Percentiles rank a stretch among this genome's conserved stretches.
Conservation (phyloP, 345 rosid species). For the Linum tenue region DNA sequence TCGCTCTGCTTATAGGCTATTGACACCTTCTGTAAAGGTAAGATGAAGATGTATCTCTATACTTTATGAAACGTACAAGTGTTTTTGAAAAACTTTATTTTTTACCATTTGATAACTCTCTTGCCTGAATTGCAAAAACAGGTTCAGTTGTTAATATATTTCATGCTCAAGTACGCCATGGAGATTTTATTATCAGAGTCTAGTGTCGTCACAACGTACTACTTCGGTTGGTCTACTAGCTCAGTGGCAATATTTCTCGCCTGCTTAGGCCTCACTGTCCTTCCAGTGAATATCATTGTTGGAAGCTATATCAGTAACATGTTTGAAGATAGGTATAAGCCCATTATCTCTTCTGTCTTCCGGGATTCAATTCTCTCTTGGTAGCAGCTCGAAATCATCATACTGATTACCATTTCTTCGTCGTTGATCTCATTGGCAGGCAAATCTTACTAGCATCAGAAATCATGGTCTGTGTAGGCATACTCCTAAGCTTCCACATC, state of each 20-base stretch:
- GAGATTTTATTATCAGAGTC: slow-evolving; percentile 92
- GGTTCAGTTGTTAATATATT: slow-evolving; percentile 96
- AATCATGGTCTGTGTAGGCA: slow-evolving; percentile 70
- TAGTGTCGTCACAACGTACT: slow-evolving; percentile 79
- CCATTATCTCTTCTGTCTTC: not conserved
- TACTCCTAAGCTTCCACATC: slow-evolving; percentile 70
- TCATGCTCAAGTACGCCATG: slow-evolving; percentile 95
- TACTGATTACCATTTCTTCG: not conserved
- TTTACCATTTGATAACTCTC: too few relatives aligned
- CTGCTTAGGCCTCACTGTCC: slow-evolving; percentile 85
- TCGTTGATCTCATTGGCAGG: slow-evolving; percentile 35
- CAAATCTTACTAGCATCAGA: slow-evolving; percentile 93
- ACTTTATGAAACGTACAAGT: too few relatives aligned
- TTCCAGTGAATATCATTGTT: slow-evolving; percentile 76
- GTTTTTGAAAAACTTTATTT: too few relatives aligned
- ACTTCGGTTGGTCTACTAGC: slow-evolving; percentile 78
- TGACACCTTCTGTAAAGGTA: slow-evolving; percentile 97
- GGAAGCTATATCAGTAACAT: slow-evolving; percentile 97
- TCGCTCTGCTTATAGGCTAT: slow-evolving; percentile 61
- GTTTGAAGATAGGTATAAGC: slow-evolving; percentile 88
- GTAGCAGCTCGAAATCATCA: not conserved
- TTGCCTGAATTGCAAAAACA: slow-evolving; percentile 15
- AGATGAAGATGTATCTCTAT: not conserved
- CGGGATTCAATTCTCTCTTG: too few relatives aligned
- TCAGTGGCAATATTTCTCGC: slow-evolving; percentile 83